Base-by-base conservation (phyloP, 352 stramenopile genomes). In the Pythium diclinum region DNA sequence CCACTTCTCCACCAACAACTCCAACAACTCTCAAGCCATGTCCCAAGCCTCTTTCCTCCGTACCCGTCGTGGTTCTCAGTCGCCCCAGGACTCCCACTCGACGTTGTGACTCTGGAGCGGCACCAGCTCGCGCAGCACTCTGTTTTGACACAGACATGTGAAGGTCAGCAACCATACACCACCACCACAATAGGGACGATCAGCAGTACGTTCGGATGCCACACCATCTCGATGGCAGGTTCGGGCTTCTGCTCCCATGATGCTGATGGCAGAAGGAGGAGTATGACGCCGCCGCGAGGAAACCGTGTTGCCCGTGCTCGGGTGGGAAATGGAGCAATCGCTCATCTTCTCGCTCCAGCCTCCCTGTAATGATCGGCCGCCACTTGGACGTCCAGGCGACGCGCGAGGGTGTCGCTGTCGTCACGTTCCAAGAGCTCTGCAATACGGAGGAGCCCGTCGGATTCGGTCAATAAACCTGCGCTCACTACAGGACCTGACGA, bases 371-470 rank as follows among this genome's bases (percentile, higher is more conserved):
- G 78, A 92, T 92, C 78, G 85, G 85, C 1, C 78, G 87, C 25
- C 67, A 65, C 13, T 66, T 96, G 4, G 61, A 83, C 7, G 69
- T 96, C 7, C 56, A 59, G 10, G 81, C 81, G 2, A 68, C 71
- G 0, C 53, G 67, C 1, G 75, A 73, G 30, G 77, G 81, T 10
- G 73, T 94, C 1, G 90, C 79, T 51, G 68, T 73, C 3, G 68
- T 97, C 59, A 91, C 86, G 1, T 99, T 99, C 71, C 67, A 89
- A 34, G 84, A 98, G 62, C 78, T 99, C 40, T 99, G 97, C 72
- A 88, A 94, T 34, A 89, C 77, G 11, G 93, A 98, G 56, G 8
- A 91, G 79, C 54, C 92, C 83, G 28, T 91, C 81, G 79, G 83
- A 92, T 48, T 72, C 72, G 49, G 68, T 89, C 5, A 60, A 73